Base-by-base conservation (phyloP, 2,329 filamentous ascomycete genomes). In the Balansia obtecta region DNA sequence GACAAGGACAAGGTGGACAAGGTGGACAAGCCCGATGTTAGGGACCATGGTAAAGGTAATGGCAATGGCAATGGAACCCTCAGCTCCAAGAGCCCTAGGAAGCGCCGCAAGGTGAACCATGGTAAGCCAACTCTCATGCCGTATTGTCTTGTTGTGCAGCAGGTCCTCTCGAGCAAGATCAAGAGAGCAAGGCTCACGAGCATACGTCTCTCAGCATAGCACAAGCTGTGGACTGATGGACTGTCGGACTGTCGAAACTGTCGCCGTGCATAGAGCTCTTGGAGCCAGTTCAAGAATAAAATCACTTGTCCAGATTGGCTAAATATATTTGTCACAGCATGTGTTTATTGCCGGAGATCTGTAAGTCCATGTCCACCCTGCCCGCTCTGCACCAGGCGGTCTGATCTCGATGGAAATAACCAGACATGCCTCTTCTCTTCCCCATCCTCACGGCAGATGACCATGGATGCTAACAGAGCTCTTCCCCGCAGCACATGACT, bases 341-440 rank as follows among this genome's bases (percentile, higher is more conserved):
- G 86, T 72, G 85, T 91, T 65, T 91, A 91, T 71, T 91, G 86
- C 72, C 84, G 86, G 69, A 82, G 86, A 80, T 91, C 87, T 79
- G 86, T 89, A 81, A 87, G 85, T 83, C 61, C 11, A 7, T 7
- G 85, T 83, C 61, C 11, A 7, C 12, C 22, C n/a, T n/a, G 27
- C 27, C 27, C 3, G 42, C 20, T 30, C 13, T 32, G n/a, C 5
- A n/a, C n/a, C 12, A 10, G n/a, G 39, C 2, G 39, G 39, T 41
- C 34, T 3, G 34, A 12, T 12, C 16, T 18, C 4, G 16, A 42
- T 2, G 18, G 20, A n/a, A 42, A n/a, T n/a, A 20, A 13, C 40
- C 6, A 3, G 40, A 20, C 18, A 18, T 42, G 12, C 40, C 18
- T 42, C 42, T 22, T 13, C 22, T 13, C 46, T 33, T 7, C 34